Conservation (phyloP, 2,329 filamentous ascomycete species). For the Ascosphaera apis region DNA sequence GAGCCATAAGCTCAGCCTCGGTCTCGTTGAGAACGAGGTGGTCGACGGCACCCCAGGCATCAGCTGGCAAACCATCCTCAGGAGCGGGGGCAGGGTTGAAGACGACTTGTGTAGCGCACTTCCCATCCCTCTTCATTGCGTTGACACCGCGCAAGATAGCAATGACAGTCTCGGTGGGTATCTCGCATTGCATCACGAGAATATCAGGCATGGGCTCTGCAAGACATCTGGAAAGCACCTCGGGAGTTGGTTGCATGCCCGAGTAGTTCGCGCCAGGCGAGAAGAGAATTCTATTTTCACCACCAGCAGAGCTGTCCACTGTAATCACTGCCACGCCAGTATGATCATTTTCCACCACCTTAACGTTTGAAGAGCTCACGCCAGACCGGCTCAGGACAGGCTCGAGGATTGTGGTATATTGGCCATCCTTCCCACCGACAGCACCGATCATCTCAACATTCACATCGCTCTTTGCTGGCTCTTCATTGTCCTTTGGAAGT, state of each 20-base stretch:
- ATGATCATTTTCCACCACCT: constrained; percentile 22
- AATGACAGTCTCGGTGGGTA: constrained; percentile 42
- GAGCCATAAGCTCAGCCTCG: constrained; percentile 54
- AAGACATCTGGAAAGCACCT: constrained; percentile 17
- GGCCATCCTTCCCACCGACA: constrained; percentile 37
- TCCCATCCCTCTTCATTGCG: constrained; percentile 14
- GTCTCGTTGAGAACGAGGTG: constrained; percentile 82
- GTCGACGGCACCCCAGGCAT: constrained; percentile 42
- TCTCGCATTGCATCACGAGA: constrained; percentile 58
- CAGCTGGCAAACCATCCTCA: constrained; percentile 42
- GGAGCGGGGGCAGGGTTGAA: constrained; percentile 79
- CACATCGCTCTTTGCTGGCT: constrained; percentile 9
- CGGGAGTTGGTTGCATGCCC: constrained; percentile 17
- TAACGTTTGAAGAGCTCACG: constrained; percentile 35
- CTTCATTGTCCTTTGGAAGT: constrained; percentile 10
- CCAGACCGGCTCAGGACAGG: constrained; percentile 36
- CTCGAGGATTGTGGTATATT: constrained; percentile 38
- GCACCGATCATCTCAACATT: constrained; percentile 49
- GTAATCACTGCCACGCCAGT: constrained; percentile 56
- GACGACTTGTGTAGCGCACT: constrained; percentile 35
- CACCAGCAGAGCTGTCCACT: constrained; percentile 45
- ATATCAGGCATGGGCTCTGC: constrained; percentile 30
- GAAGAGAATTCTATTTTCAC: constrained; percentile 54
- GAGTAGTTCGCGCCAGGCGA: constrained; percentile 45
- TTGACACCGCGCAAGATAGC: constrained; percentile 27